Base-by-base conservation (phyloP, 2,329 filamentous ascomycete species). In the Chalaropsis thielavioides region DNA sequence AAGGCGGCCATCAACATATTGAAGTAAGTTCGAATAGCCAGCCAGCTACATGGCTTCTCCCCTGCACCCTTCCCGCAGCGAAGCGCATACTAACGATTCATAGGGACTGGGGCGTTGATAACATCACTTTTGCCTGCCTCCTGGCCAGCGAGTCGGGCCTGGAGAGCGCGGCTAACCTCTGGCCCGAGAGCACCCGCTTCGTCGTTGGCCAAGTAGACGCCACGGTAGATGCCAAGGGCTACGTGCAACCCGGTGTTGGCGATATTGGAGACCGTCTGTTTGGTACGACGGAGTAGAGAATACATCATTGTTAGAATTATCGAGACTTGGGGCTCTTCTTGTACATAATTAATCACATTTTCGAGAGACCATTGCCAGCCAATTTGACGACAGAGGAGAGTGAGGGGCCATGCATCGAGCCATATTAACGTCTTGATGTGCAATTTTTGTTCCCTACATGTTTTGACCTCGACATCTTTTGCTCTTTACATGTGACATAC, bases 191-290 rank as follows among this genome's bases (percentile, higher is more conserved):
- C 0, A 85, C 88, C 0, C 83, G 92, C 71, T 80, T 97, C 64
- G 96, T 89, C 85, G 79, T 92, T 46, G 92, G 90, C 0, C 90
- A 84, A 0, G 80, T 95, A 22, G 92, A 97, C 74, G 76, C 77
- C 68, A 81, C 83, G 72, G 79, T 94, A 64, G 90, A 91, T 69
- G 79, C 81, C n/a, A 81, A 80, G 69, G 92, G 92, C 8, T 96
- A 96, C 91, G 86, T 96, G 68, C 88, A 87, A 77, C 92, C 92
- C 0, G 92, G 92, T 0, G 72, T 96, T 68, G 92, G 92, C 1
- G 92, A 96, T 76, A 86, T 96, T 66, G 92, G 92, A 0, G 92
- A 97, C 76, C 79, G 92, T 61, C 74, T 97, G 75, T 96, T 92
- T 75, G 65, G 65, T 13, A 67, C 65, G 27, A 35, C 65, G 27